A percentile compares a stretch with the other conserved stretches of the same genome.
Evolutionary conservation across 179 eudicot species (phyloP).

Genomic region (Dionaea muscipula): DNA sequence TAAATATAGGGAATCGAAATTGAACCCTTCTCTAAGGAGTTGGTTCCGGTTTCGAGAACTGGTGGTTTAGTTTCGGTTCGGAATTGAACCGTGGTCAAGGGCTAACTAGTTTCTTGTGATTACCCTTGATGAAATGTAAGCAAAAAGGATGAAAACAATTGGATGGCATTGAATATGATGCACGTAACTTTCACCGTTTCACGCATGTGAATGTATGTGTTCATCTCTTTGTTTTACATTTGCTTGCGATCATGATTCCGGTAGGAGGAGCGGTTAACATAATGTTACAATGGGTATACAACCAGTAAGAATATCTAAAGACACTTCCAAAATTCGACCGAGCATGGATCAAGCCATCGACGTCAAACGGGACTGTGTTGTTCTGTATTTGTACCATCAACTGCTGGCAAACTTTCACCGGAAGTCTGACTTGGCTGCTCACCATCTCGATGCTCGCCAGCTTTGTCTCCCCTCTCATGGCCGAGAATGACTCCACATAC

Average conservation of each 20-base stretch:
- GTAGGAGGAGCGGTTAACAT: constrained; percentile 58
- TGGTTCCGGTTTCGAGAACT: no score
- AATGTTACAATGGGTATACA: constrained; percentile 45
- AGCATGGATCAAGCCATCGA: constrained; percentile 45
- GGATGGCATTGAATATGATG: no score
- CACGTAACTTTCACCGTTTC: no score
- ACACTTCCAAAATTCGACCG: constrained; percentile 51
- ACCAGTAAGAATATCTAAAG: constrained; percentile 52
- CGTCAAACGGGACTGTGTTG: constrained; percentile 43
- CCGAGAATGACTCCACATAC: constrained; percentile 48
- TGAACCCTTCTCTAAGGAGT: no score
- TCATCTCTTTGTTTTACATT: constrained; percentile 46
- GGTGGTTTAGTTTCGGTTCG: no score
- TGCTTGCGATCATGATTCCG: constrained; percentile 46
- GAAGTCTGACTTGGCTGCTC: constrained; percentile 59
- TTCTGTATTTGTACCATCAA: constrained; percentile 32
- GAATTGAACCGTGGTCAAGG: no score
- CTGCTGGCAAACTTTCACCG: constrained; percentile 22
- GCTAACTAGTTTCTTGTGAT: no score
- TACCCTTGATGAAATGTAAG: no score
- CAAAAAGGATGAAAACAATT: no score
- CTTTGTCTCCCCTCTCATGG: constrained; percentile 22
- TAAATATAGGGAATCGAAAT: no score
- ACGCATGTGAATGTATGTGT: not conserved
- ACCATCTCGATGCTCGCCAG: constrained; percentile 48